Percentiles rank a stretch among this genome's conserved stretches.
These are phyloP conservation scores for Rhynchosporium agropyri DNA, from an alignment of 2,329 filamentous ascomycete species.

Conservation along the genomic window DNA sequence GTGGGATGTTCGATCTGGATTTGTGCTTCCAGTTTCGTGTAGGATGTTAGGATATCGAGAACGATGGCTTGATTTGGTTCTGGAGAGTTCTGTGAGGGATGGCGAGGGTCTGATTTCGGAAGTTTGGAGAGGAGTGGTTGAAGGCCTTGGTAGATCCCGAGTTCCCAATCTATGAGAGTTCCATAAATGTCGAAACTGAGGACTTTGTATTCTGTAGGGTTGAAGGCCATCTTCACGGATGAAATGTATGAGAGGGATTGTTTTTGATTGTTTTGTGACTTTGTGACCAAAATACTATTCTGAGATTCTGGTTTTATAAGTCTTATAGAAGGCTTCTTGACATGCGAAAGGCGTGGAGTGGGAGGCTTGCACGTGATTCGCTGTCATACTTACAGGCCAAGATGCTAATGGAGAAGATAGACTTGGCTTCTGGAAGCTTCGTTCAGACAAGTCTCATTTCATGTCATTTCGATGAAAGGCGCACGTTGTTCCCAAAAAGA, in stretches of 20 bases:
- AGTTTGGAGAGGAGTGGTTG: slow-evolving; percentile 42
- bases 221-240: slow-evolving; percentile 27
- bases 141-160: slow-evolving; percentile 61
- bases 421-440: slow-evolving; percentile 7
- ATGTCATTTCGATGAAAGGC: slow-evolving; percentile 3
- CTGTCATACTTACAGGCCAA: background rate
- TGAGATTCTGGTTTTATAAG: background rate
- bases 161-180: slow-evolving; percentile 78
- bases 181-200: slow-evolving; percentile 70
- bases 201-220: slow-evolving; percentile 31
- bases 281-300: background rate
- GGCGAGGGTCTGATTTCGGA: slow-evolving; percentile 22
- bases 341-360: slow-evolving; percentile 8
- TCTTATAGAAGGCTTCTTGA: background rate
- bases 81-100: slow-evolving; percentile 24
- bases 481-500: background rate
- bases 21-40: slow-evolving; percentile 27
- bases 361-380: slow-evolving; percentile 1
- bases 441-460: background rate
- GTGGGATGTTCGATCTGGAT: slow-evolving; percentile 53
- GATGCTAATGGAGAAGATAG: background rate
- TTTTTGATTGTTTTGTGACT: background rate
- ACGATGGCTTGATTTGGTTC: slow-evolving; percentile 14
- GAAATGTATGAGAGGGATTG: background rate
- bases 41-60: slow-evolving; percentile 25